Base-by-base conservation (phyloP, 1,139 yeast species). In the Debaryomycetaceae sp. region DNA sequence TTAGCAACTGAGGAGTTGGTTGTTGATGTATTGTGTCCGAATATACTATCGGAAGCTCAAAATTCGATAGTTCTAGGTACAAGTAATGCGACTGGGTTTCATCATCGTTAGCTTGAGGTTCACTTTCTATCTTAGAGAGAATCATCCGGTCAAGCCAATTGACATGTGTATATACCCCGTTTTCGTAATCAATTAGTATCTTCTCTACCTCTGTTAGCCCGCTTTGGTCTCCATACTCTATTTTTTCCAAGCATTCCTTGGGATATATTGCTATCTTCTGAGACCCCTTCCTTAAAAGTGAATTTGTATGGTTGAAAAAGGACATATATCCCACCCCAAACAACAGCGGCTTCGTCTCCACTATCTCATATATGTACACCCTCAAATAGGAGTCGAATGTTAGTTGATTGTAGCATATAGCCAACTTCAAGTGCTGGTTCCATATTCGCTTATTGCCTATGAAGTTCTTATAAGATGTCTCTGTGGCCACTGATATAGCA, bases 131-230 rank as follows among this genome's bases (percentile, higher is more conserved):
- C 44, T 74, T 70, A 3, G 88, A 73, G 43, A 84, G 67, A 0
- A 86, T 78, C 38, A 87, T 49, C 35, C 77, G 72, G 54, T 88
- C 96, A 6, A 91, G 65, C 98, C 98, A 92, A 31, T 75, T 78
- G 1, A 82, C 67, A 13, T 75, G 63, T 4, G 75, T 65, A 31
- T 78, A 68, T 24, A 84, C 88, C 1, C 92, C 91, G 45, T 78
- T 75, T 49, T 84, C 89, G 53, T 83, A 86, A 36, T 65, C 66
- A 44, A 85, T 82, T 33, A 86, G 65, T 40, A 76, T 66, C 41
- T 62, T 60, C 50, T 86, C 92, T 14, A 82, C 56, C 5, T 61
- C 59, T 3, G 59, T 59, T 24, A 61, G 44, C 2, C 61, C 62
- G 1, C 51, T 42, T 6, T 55, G 43, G 17, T 57, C 54, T 7